A percentile compares a stretch with the other conserved stretches of the same genome.
Conservation (phyloP, 495 filamentous ascomycete species). For the Pseudevernia furfuracea region DNA sequence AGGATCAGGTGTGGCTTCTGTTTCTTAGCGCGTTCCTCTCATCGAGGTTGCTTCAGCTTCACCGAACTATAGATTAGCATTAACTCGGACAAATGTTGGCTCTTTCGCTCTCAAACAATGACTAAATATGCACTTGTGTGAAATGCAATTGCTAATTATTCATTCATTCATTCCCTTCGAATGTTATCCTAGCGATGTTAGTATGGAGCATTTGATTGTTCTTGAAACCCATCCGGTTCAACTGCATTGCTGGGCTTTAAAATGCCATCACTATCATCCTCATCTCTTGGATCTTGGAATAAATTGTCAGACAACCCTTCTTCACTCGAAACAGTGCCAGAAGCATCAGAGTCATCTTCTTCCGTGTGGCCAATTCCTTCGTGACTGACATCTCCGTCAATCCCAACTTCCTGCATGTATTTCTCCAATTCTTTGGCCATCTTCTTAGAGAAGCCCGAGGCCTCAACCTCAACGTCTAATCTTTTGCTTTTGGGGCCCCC, state of each 20-base stretch:
- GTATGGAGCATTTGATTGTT: not conserved
- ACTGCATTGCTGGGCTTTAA: not conserved
- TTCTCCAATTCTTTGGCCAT: conserved; percentile 86
- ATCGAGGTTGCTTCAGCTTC: conserved; percentile 3
- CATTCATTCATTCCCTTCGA: not conserved
- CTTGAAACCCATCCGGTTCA: not conserved
- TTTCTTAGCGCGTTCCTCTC: not conserved
- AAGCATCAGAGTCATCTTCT: conserved; percentile 9
- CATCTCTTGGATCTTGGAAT: not conserved
- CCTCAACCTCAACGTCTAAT: conserved; percentile 82
- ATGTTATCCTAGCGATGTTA: conserved; percentile 1
- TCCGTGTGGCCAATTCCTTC: conserved; percentile 28
- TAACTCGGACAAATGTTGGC: conserved; percentile 1
- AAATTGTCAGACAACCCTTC: not conserved
- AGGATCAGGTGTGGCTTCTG: conserved; percentile 2
- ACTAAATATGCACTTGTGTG: not conserved
- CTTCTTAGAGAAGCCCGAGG: conserved; percentile 91
- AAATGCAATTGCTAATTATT: too few relatives aligned
- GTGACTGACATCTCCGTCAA: conserved; percentile 45
- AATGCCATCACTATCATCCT: not conserved
- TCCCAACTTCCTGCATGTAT: conserved; percentile 71
- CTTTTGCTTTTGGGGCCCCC: conserved; percentile 42
- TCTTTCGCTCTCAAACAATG: conserved; percentile 10
- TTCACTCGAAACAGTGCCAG: not conserved
- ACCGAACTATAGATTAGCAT: conserved; percentile 9